These are phyloP conservation scores for Coemansia sp. DNA, from an alignment of 192 early-diverging fungal species.

Conservation along the genomic window DNA sequence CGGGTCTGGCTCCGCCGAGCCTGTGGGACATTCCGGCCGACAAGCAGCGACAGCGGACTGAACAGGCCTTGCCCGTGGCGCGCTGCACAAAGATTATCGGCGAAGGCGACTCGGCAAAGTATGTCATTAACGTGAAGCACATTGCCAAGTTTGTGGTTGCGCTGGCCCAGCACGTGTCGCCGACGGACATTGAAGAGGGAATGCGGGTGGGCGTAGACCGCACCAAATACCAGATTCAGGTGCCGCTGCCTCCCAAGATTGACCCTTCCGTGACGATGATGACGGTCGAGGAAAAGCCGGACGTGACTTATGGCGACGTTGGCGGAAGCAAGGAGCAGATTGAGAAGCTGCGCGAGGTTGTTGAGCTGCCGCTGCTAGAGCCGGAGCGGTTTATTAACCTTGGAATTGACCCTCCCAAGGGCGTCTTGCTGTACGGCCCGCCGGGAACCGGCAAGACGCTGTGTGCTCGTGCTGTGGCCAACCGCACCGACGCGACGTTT, in stretches of 20 bases:
- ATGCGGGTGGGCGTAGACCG: slow-evolving; percentile 99
- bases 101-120: slow-evolving; percentile 87
- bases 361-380: slow-evolving; percentile 92
- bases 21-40: slow-evolving; percentile 99
- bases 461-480: slow-evolving; percentile 96
- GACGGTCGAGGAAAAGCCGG: slow-evolving; percentile 99
- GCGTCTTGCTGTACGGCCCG: slow-evolving; percentile 94
- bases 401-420: slow-evolving; percentile 99
- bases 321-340: slow-evolving; percentile 99
- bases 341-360: slow-evolving; percentile 98
- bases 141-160: slow-evolving; percentile 99
- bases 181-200: slow-evolving; percentile 99
- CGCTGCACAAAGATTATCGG: slow-evolving; percentile 99
- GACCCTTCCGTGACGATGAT: slow-evolving; percentile 99
- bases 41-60: slow-evolving; percentile 94
- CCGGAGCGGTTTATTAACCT: slow-evolving; percentile 96
- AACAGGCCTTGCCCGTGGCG: slow-evolving; percentile 85
- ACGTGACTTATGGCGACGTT: slow-evolving; percentile 99
- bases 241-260: slow-evolving; percentile 97
- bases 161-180: slow-evolving; percentile 90
- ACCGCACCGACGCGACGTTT: slow-evolving; percentile 98
- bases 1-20: slow-evolving; percentile 94
- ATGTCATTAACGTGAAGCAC: slow-evolving; percentile 98
- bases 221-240: slow-evolving; percentile 98
- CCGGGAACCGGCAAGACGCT: slow-evolving; percentile 97